Percentiles rank a stretch among this genome's conserved stretches.
phyloP scores from a whole-genome alignment of 345 rosid species.

The Euphorbia peplus region DNA sequence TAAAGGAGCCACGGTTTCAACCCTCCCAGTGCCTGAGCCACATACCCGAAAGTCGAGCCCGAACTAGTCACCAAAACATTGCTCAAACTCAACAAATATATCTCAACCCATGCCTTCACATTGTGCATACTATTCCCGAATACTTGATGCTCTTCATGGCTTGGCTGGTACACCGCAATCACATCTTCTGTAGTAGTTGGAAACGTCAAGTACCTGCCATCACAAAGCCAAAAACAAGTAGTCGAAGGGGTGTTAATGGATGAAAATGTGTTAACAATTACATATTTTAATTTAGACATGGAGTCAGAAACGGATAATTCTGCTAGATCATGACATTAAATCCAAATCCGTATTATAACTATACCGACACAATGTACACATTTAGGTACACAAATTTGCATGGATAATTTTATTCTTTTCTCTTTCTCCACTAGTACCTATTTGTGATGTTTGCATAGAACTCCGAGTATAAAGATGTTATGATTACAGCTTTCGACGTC shows the following conservation, averaged over 20 bases:
- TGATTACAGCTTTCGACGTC: conserved; percentile 17
- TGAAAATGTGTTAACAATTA: no score
- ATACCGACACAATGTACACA: no score
- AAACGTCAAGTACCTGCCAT: conserved; percentile 14
- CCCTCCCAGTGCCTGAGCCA: conserved; percentile 6
- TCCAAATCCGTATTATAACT: no score
- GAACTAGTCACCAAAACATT: conserved; percentile 5
- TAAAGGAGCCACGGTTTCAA: conserved; percentile 7
- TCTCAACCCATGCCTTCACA: conserved; percentile 9
- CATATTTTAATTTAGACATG: no score
- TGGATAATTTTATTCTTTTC: no score
- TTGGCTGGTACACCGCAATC: conserved; percentile 22
- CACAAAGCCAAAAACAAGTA: no score
- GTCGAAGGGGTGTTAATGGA: no score
- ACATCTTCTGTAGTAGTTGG: conserved; percentile 13
- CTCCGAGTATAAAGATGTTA: conserved; percentile 16
- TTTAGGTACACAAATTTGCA: no score
- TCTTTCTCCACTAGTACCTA: conserved; percentile 6
- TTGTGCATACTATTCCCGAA: conserved; percentile 13
- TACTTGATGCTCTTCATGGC: conserved; percentile 18
- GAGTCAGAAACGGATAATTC: no score
- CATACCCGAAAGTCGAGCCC: conserved; percentile 1
- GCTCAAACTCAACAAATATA: neutral
- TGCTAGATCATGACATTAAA: no score
- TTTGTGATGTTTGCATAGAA: conserved; percentile 11